Conservation (phyloP, 2,329 filamentous ascomycete genomes). For the Peltaster fructicola region DNA sequence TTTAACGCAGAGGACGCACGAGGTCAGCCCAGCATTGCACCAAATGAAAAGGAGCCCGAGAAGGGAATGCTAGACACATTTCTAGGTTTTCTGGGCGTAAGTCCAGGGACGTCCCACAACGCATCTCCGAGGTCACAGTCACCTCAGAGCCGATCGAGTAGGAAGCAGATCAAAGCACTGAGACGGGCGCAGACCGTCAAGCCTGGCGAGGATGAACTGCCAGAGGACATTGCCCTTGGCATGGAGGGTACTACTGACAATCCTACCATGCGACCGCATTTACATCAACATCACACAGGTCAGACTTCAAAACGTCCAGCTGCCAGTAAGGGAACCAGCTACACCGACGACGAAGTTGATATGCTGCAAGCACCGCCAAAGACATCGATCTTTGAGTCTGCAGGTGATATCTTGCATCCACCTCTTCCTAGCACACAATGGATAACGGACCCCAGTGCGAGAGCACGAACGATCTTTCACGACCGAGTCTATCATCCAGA, state of each 20-base stretch:
- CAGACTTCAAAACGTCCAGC: conserved; percentile 22
- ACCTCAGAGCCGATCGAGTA: conserved; percentile 7
- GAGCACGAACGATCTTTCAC: conserved; percentile 85
- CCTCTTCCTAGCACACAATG: conserved; percentile 69
- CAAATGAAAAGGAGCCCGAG: conserved; percentile 16
- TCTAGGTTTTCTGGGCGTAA: conserved; percentile 55
- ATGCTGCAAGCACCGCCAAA: conserved; percentile 49
- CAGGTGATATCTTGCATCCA: conserved; percentile 79
- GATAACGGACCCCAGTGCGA: conserved; percentile 62
- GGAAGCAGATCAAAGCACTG: conserved; percentile 18
- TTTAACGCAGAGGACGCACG: conserved; percentile 18
- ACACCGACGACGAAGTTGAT: conserved; percentile 24
- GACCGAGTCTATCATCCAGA: conserved; percentile 86
- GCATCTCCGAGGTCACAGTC: conserved; percentile 47
- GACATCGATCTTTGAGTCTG: conserved; percentile 89
- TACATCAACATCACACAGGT: conserved; percentile 7
- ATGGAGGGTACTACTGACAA: conserved; percentile 11
- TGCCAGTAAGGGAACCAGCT: conserved; percentile 32
- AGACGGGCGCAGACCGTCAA: conserved; percentile 55
- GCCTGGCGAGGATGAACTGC: conserved; percentile 19
- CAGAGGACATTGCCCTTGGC: conserved; percentile 8
- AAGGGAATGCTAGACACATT: conserved; percentile 34
- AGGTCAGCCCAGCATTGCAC: conserved; percentile 15
- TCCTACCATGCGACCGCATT: conserved; percentile 16
- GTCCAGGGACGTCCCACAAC: conserved; percentile 10